Evolutionary conservation across 805 yeast species (phyloP), one percentile per base, ranked within the genome.

Genomic region (Blastobotrys chiropterorum): DNA sequence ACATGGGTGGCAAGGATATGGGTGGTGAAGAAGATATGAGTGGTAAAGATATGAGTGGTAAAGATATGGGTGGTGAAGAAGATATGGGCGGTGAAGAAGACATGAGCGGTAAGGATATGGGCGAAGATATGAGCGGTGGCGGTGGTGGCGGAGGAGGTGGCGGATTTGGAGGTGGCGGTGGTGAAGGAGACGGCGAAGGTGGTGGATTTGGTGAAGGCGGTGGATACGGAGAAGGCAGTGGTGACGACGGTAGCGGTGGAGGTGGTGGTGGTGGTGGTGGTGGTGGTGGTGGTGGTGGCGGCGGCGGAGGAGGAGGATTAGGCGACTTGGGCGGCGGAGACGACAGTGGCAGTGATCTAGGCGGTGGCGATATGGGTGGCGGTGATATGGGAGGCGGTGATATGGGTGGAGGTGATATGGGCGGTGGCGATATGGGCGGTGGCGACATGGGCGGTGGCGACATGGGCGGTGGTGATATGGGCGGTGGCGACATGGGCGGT

Each of bases 211-310:
- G 51, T 20, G 60, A 56, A 1, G 56, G 52, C 11, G 58, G 56
- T 7, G 72, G 72, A 14, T 67, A 53, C 20, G 17, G 17, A 17
- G 31, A 22, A 5, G 34, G 38, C 22, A 22, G 38, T 17, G 19
- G 39, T 44, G 48, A 26, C 15, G 48, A 40, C 30, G 21, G 49
- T 20, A 21, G 31, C 22, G 40, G 34, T 5, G 22, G 52, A 31
- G 50, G 39, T 15, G 45, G 30, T 40, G 50, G 50, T n/a, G 40
- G 38, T 14, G n/a, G 16, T 3, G 50, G 50, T 14, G 44, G 20
- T 16, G 15, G 3, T 5, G 71, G 59, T 3, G 74, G 64, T 3
- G 72, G 59, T 5, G 66, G 54, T 13, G 54, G 30, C 44, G 41
- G 26, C 21, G 55, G 55, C 4, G 59, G 55, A n/a, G n/a, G n/a